Base-by-base conservation (phyloP, 345 rosid genomes). In the Carallia pectinifolia region DNA sequence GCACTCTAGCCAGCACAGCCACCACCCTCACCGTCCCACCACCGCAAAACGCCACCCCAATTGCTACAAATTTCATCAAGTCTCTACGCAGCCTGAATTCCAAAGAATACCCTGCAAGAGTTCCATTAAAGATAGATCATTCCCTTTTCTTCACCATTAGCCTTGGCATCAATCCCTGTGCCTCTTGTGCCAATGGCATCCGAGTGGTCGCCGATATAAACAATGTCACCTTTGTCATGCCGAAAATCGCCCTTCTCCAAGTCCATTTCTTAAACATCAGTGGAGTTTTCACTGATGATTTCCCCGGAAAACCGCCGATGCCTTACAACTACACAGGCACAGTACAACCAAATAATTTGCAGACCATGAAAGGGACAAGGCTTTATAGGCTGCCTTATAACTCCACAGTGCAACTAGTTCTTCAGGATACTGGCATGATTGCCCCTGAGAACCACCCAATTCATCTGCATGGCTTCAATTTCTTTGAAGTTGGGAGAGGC, bases 401-500 rank as follows among this genome's bases (percentile, higher is more conserved):
- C 77, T 80, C 88, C 0, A 88, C 97, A 0, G 99, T 92, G 58
- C 87, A 94, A 67, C 81, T 94, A 0, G 92, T 94, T 19, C 54
- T 94, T 55, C 99, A 94, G 71, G 97, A 94, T 73, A 94, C 98
- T 0, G 97, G 90, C 1, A 75, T 90, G 65, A 77, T 94, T 58
- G 29, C 97, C 0, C 86, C 96, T 0, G 98, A 94, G 77, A 94
- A 90, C 74, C 98, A 94, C 76, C 97, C 98, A 0, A 0, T 94
- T n/a, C 98, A 94, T 80, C 78, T 94, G 16, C 99, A 94, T 50
- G 93, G 99, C 4, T 91, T 87, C 80, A 94, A 94, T 68, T 90
- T 94, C 76, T 92, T 90, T 36, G 84, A 80, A 4, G 88, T 92
- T 0, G 97, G 97, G 5, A 84, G 80, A 18, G 97, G 97, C 65